Conservation (phyloP, 768 basidiomycete genomes). For the Pulveroboletus frians region DNA sequence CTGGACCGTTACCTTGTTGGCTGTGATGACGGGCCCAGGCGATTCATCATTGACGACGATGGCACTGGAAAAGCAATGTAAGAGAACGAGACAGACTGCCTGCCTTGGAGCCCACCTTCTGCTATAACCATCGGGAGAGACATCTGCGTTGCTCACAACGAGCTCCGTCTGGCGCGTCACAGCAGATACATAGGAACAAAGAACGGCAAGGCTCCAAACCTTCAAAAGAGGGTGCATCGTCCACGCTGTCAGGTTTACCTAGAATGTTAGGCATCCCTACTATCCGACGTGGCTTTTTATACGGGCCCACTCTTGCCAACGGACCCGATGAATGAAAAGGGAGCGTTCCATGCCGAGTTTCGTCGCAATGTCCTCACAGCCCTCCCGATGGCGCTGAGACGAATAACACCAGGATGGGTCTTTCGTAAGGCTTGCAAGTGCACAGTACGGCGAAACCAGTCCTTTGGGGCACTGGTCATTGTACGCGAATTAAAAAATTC, state of each 20-base stretch:
- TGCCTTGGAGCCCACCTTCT: constrained; percentile 20
- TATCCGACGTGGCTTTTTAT: too few species aligned
- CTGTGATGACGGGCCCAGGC: constrained; percentile 38
- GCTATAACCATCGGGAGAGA: constrained; percentile 41
- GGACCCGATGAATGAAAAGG: too few species aligned
- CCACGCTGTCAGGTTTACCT: not conserved
- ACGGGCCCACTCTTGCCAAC: too few species aligned
- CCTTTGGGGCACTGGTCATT: too few species aligned
- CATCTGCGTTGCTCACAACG: constrained; percentile 34
- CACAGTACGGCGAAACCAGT: too few species aligned
- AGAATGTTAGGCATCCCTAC: not conserved
- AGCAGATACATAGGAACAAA: constrained; percentile 9
- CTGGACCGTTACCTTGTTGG: constrained; percentile 30
- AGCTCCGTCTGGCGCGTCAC: constrained; percentile 21
- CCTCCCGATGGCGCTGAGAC: too few species aligned
- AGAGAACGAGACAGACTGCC: not conserved
- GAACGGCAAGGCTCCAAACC: constrained; percentile 3
- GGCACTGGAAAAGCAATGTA: constrained; percentile 19
- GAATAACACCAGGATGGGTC: too few species aligned
- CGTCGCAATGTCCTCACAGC: too few species aligned
- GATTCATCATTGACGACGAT: constrained; percentile 39
- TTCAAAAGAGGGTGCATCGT: constrained; percentile 13
- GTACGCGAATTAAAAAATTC: too few species aligned
- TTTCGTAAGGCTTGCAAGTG: too few species aligned
- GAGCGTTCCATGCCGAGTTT: too few species aligned